A percentile compares a stretch with the other conserved stretches of the same genome.
phyloP scores from a whole-genome alignment of 2,329 filamentous ascomycete species.

The Huntiella bhutanensis region DNA sequence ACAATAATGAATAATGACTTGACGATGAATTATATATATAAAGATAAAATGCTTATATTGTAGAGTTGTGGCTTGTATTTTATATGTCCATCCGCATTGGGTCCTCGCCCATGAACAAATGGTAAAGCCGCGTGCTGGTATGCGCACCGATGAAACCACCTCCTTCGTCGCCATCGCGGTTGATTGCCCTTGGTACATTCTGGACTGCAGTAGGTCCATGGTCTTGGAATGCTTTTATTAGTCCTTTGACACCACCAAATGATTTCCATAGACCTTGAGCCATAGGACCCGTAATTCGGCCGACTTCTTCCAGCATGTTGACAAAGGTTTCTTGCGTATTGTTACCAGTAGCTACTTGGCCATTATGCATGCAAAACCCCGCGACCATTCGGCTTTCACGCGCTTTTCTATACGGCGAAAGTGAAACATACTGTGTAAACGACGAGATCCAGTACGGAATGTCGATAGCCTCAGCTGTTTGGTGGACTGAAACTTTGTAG shows the following conservation, averaged over 20 bases:
- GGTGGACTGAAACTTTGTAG: constrained; percentile 49
- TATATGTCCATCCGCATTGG: constrained; percentile 36
- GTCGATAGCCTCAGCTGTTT: constrained; percentile 40
- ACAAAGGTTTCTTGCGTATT: constrained; percentile 47
- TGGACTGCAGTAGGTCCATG: constrained; percentile 44
- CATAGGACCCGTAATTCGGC: constrained; percentile 50
- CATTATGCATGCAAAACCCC: constrained; percentile 61
- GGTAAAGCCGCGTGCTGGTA: constrained; percentile 38
- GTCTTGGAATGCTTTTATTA: constrained; percentile 39
- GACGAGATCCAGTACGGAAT: constrained; percentile 53
- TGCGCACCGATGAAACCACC: constrained; percentile 37
- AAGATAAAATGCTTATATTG: too few species aligned
- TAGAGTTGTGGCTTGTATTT: neutral
- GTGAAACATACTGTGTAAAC: constrained; percentile 65
- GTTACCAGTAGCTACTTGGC: constrained; percentile 55
- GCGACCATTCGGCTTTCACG: constrained; percentile 30
- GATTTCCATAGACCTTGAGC: constrained; percentile 48
- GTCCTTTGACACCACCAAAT: constrained; percentile 36
- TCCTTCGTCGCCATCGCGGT: constrained; percentile 35
- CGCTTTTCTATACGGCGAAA: constrained; percentile 48
- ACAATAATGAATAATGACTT: too few species aligned
- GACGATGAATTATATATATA: too few species aligned
- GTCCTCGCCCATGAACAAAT: constrained; percentile 39
- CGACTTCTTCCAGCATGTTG: constrained; percentile 59
- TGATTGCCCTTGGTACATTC: constrained; percentile 36